These are phyloP conservation scores for Starmerella cellae DNA, from an alignment of 805 yeast genomes.

Conservation along the genomic window DNA sequence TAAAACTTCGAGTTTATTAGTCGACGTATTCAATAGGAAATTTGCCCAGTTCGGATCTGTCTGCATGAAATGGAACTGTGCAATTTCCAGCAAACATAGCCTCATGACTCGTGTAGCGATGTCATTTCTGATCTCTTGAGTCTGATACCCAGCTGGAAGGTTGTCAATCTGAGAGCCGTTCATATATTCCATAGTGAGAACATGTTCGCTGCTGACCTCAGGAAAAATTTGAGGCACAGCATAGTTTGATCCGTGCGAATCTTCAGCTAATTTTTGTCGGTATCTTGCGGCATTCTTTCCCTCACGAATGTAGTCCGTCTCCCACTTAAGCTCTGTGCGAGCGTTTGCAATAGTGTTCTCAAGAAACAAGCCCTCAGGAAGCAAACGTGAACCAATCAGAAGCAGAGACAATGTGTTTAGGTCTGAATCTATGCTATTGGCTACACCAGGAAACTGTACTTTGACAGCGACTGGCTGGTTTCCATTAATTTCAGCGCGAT, in stretches of 20 bases:
- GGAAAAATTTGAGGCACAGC: conserved; percentile 71
- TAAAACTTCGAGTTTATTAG: conserved; percentile 64
- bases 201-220: conserved; percentile 64
- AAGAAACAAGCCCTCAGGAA: conserved; percentile 83
- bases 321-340: conserved; percentile 88
- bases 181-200: conserved; percentile 81
- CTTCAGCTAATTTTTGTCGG: conserved; percentile 44
- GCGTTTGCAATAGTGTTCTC: conserved; percentile 91
- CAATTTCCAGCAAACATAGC: conserved; percentile 73
- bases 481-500: conserved; percentile 44
- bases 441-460: conserved; percentile 96
- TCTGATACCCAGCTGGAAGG: conserved; percentile 30
- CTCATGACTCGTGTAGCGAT: conserved; percentile 79
- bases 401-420: conserved; percentile 71
- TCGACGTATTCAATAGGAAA: conserved; percentile 64
- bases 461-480: conserved; percentile 67
- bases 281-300: conserved; percentile 64
- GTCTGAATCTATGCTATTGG: conserved; percentile 84
- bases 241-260: conserved; percentile 37
- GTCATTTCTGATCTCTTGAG: conserved; percentile 62
- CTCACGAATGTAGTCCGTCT: conserved; percentile 88
- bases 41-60: conserved; percentile 99
- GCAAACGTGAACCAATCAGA: conserved; percentile 68
- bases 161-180: conserved; percentile 56
- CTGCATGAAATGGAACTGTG: conserved; percentile 81